phyloP scores from a whole-genome alignment of 176 grass and related monocot species.

The Juncus inflexus region DNA sequence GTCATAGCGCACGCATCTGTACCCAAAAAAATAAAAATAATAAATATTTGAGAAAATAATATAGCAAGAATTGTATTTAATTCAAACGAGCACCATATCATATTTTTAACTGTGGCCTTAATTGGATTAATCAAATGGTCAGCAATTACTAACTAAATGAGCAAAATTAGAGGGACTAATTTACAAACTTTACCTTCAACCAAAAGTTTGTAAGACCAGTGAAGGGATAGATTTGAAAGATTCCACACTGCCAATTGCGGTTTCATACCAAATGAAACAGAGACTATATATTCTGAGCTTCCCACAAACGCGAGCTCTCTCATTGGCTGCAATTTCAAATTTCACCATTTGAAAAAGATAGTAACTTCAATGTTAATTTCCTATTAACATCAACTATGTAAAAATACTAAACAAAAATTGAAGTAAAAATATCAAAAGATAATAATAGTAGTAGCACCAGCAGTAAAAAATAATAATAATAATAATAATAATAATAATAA shows the following conservation, averaged over 20 bases:
- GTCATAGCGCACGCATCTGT: slow-evolving; percentile 58
- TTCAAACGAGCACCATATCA: too few relatives aligned
- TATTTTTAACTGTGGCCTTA: too few relatives aligned
- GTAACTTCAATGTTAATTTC: slow-evolving; percentile 11
- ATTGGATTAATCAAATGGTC: not conserved
- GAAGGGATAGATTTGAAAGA: slow-evolving; percentile 62
- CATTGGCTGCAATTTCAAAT: slow-evolving; percentile 52
- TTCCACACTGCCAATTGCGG: slow-evolving; percentile 79
- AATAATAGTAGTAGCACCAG: too few relatives aligned
- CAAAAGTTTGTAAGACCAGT: slow-evolving; percentile 81
- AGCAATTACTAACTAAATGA: not conserved
- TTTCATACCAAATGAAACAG: slow-evolving; percentile 54
- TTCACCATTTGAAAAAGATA: not conserved
- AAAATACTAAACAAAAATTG: too few relatives aligned
- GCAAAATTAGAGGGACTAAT: not conserved
- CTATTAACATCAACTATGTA: not conserved
- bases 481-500: too few relatives aligned
- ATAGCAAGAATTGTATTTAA: not conserved
- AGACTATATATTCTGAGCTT: slow-evolving; percentile 57
- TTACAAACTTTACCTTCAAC: slow-evolving; percentile 54
- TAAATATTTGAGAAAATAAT: slow-evolving; percentile 3
- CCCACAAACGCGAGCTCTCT: slow-evolving; percentile 71
- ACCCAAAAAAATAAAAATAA: slow-evolving; percentile 20
- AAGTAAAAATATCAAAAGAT: too few relatives aligned
- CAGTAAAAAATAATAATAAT: too few relatives aligned